Conservation (phyloP, 2,329 filamentous ascomycete species). For the Lachnellula hyalina region DNA sequence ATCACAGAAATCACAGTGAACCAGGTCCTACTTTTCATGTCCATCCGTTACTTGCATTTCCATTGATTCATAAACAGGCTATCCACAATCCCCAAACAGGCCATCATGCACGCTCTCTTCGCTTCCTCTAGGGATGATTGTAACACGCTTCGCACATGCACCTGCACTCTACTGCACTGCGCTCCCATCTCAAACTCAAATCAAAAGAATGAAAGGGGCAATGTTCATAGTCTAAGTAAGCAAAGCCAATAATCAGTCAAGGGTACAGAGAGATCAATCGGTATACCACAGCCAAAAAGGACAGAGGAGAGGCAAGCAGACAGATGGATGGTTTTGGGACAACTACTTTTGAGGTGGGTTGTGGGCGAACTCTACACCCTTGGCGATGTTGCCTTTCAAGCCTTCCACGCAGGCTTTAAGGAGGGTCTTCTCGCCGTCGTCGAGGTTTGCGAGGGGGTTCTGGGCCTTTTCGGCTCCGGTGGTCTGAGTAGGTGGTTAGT, state of each 20-base stretch:
- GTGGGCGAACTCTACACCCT: constrained; percentile 86
- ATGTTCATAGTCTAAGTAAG: constrained; percentile 41
- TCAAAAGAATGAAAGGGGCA: constrained; percentile 12
- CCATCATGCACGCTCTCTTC: not conserved
- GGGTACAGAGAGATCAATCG: not conserved
- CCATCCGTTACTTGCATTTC: not conserved
- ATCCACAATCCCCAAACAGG: not conserved
- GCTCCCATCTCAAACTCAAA: not conserved
- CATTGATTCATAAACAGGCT: not conserved
- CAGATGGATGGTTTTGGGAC: constrained; percentile 29
- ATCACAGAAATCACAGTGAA: not conserved
- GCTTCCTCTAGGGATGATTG: not conserved
- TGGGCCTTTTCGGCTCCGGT: constrained; percentile 80
- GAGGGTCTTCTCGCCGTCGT: constrained; percentile 84
- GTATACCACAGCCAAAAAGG: not conserved
- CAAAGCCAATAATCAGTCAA: constrained; percentile 30
- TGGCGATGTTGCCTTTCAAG: constrained; percentile 87
- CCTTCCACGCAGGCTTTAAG: constrained; percentile 70
- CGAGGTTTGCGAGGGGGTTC: constrained; percentile 72
- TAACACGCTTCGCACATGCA: not conserved
- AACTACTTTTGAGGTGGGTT: constrained; percentile 85
- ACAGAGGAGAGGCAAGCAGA: constrained; percentile 5
- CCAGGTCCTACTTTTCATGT: not conserved
- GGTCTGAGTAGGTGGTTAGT: constrained; percentile 48
- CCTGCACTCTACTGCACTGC: no score